Percentiles rank a stretch among this genome's conserved stretches.
phyloP scores from a whole-genome alignment of 2,329 filamentous ascomycete genomes.

The Boeremia exigua region DNA sequence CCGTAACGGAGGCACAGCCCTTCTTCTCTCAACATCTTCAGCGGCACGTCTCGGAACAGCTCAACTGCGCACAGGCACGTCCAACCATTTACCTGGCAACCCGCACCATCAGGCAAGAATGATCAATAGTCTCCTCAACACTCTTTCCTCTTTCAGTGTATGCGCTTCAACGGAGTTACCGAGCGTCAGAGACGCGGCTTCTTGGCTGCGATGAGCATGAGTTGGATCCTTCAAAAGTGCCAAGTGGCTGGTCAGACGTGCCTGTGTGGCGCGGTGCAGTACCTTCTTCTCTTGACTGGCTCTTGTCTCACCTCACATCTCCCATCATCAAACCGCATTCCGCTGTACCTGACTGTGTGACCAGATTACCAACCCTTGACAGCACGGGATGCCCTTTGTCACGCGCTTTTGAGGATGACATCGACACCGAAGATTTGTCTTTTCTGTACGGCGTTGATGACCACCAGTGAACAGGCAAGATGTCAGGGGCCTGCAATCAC shows the following conservation, averaged over 20 bases:
- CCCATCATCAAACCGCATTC: slow-evolving; percentile 8
- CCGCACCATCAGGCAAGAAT: no score
- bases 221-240: no score
- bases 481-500: not conserved
- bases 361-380: not conserved
- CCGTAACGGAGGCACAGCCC: slow-evolving; percentile 7
- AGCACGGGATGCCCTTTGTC: slow-evolving; percentile 7
- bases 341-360: slow-evolving; percentile 4
- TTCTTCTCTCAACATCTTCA: not conserved
- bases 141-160: no score
- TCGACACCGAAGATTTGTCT: slow-evolving; percentile 1
- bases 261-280: no score
- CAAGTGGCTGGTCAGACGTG: no score
- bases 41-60: not conserved
- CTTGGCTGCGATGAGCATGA: no score
- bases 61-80: not conserved
- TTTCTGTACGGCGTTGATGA: not conserved
- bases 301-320: not conserved
- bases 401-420: slow-evolving; percentile 12
- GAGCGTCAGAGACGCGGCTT: no score
- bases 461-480: not conserved
- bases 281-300: not conserved
- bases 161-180: no score
- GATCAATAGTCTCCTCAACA: no score
- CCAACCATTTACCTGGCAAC: no score